phyloP scores from a whole-genome alignment of 352 stramenopile genomes.

The Plasmopara viticola region DNA sequence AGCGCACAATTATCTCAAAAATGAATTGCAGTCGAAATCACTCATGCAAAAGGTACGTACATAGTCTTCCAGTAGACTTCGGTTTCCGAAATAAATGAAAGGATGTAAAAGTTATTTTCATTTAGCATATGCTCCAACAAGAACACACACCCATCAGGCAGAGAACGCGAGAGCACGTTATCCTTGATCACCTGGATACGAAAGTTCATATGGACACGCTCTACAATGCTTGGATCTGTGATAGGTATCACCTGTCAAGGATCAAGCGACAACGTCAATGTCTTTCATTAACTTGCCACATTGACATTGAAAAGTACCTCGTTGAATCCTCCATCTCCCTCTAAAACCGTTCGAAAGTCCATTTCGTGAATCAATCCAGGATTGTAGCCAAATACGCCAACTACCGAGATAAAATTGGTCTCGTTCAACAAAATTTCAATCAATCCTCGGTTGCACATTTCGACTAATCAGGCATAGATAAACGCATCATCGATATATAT shows the following conservation, averaged over 20 bases:
- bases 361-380: constrained; percentile 65
- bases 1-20: neutral
- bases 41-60: constrained; percentile 27
- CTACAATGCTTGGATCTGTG: constrained; percentile 44
- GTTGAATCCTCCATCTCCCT: constrained; percentile 55
- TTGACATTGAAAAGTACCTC: constrained; percentile 29
- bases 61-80: constrained; percentile 63
- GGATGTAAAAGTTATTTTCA: constrained; percentile 82
- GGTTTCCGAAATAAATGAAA: constrained; percentile 72
- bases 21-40: neutral
- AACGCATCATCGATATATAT: neutral
- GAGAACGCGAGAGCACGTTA: constrained; percentile 70
- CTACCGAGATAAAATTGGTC: constrained; percentile 72
- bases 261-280: constrained; percentile 4
- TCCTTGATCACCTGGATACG: constrained; percentile 86
- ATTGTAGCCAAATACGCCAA: constrained; percentile 79
- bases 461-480: constrained; percentile 32
- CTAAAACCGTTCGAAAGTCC: constrained; percentile 62
- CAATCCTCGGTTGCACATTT: constrained; percentile 61
- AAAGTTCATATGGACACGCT: constrained; percentile 81
- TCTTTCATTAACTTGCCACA: neutral
- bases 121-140: constrained; percentile 79
- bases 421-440: constrained; percentile 70
- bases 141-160: constrained; percentile 67
- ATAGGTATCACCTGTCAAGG: constrained; percentile 59